Conservation (phyloP, 768 basidiomycete genomes). For the Zangia roseola region DNA sequence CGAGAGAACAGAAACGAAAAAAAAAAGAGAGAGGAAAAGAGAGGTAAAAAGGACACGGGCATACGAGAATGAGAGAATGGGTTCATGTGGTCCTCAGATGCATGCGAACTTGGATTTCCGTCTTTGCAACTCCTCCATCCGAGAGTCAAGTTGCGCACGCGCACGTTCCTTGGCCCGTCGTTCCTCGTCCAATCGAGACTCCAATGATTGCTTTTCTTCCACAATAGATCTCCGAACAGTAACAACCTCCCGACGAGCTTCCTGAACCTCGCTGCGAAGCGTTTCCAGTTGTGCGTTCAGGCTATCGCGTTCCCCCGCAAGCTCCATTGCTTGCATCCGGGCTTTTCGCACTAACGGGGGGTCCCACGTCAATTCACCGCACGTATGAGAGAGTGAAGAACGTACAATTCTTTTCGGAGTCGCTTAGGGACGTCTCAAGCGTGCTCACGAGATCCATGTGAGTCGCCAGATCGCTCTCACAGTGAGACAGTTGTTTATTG, state of each 20-base stretch:
- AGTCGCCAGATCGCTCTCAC: conserved; percentile 86
- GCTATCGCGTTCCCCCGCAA: conserved; percentile 82
- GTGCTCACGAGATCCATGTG: conserved; percentile 88
- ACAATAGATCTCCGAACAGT: conserved; percentile 76
- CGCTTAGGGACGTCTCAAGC: conserved; percentile 82
- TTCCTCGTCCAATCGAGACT: conserved; percentile 82
- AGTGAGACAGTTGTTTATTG: conserved; percentile 92
- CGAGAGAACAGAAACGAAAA: conserved; percentile 12
- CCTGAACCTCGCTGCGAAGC: conserved; percentile 70
- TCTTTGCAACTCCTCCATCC: conserved; percentile 81
- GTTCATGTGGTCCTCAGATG: conserved; percentile 51
- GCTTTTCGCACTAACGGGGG: conserved; percentile 75
- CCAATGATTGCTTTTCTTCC: conserved; percentile 86
- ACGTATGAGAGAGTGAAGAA: conserved; percentile 19
- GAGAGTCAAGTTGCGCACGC: conserved; percentile 80
- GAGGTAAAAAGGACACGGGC: background rate
- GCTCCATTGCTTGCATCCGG: conserved; percentile 88
- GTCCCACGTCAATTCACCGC: conserved; percentile 8
- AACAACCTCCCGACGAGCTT: conserved; percentile 78
- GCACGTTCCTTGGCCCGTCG: conserved; percentile 86
- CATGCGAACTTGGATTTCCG: conserved; percentile 93
- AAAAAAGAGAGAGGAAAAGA: conserved; percentile 1
- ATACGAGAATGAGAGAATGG: conserved; percentile 2
- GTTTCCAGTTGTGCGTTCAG: conserved; percentile 62
- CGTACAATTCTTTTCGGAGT: conserved; percentile 92